Base-by-base conservation (phyloP, 441 rosid species). In the Corymbia citriodora region DNA sequence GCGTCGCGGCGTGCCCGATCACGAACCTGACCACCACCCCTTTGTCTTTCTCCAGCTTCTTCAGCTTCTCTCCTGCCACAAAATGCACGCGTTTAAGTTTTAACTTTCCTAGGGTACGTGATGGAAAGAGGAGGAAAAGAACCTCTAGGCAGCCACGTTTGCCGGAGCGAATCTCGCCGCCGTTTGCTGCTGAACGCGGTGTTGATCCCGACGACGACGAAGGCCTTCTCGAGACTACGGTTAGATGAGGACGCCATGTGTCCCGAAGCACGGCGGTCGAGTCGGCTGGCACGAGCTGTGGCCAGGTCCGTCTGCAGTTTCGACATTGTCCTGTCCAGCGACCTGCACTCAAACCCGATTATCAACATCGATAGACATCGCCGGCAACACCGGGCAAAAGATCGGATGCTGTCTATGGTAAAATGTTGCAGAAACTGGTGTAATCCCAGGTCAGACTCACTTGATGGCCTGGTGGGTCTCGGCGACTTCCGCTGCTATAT, bases 131-230 rank as follows among this genome's bases (percentile, higher is more conserved):
- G 54, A 14, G 11, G 48, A n/a, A 17, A 1, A 45, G 31, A 25
- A 95, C 97, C 96, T 91, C 92, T 93, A 17, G 99, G 99, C 97
- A 97, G 93, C 98, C 99, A 97, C 17, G 98, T 97, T 81, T 93
- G 91, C 17, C 99, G 93, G 89, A 97, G 90, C 1, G 99, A 96
- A 89, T 97, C 97, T 2, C 99, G 91, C 88, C 99, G 94, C 90
- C 94, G 96, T 94, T 90, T 95, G 95, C 99, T 97, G 90, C 99
- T 98, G 89, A 98, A 98, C 14, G 99, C 99, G 55, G 99, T 97
- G 86, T 96, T 96, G 70, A 98, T 96, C 53, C 99, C 99, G 87
- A 98, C 93, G 4, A 98, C 97, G 83, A 93, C 96, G 92, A 97
- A 98, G 52, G 96, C 98, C 92, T 94, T 96, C 68, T 92, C 94